phyloP scores from a whole-genome alignment of 1,284 basidiomycete genomes.

The Schizophyllum commune region DNA sequence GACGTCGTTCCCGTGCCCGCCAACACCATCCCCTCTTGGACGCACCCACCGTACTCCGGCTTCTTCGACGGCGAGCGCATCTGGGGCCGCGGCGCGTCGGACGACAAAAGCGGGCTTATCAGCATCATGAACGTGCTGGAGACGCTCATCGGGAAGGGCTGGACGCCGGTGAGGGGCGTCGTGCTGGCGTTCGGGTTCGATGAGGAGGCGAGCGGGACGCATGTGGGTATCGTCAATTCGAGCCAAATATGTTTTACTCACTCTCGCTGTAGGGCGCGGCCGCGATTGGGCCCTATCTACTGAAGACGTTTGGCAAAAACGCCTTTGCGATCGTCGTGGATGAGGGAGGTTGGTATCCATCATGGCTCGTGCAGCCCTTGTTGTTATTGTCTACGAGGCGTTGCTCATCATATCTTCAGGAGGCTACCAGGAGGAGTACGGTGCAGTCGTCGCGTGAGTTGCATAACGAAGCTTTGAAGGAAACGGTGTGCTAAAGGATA shows the following conservation, averaged over 20 bases:
- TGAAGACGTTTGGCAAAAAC: constrained; percentile 37
- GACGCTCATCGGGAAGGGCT: constrained; percentile 6
- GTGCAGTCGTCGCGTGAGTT: constrained; percentile 23
- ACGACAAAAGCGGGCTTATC: constrained; percentile 8
- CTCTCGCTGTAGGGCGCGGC: constrained; percentile 30
- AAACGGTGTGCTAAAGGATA: no score
- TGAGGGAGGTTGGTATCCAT: constrained; percentile 28
- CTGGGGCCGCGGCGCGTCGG: constrained; percentile 9
- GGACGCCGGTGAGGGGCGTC: constrained; percentile 6
- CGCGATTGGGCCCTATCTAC: constrained; percentile 30
- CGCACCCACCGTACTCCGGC: constrained; percentile 7
- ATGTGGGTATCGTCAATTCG: no score
- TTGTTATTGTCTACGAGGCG: no score
- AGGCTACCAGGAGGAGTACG: constrained; percentile 16
- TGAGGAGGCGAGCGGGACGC: constrained; percentile 9
- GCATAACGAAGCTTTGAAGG: no score
- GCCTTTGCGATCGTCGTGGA: constrained; percentile 41
- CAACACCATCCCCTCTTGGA: constrained; percentile 7
- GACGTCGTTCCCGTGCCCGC: constrained; percentile 10
- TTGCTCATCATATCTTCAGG: constrained; percentile 9
- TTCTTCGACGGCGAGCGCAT: constrained; percentile 6
- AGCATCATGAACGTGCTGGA: constrained; percentile 4
- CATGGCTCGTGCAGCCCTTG: no score
- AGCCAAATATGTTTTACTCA: neutral
- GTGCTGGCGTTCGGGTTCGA: constrained; percentile 9